A percentile compares a stretch with the other conserved stretches of the same genome.
Evolutionary conservation across 305 asterid genomes (phyloP).

Genomic region (Fraxinus dipetala): DNA sequence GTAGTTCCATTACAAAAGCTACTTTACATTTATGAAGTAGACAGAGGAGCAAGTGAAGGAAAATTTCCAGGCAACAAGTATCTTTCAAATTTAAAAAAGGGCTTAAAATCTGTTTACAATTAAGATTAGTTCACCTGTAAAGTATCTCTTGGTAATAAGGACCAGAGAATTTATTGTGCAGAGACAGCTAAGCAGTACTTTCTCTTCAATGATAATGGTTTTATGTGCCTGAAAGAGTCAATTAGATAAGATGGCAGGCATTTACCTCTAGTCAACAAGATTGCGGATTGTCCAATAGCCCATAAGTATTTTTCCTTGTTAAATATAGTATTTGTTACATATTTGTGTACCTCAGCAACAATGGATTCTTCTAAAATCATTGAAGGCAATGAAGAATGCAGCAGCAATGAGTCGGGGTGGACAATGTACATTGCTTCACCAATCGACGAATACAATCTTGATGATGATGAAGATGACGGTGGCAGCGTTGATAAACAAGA

Average conservation of each 20-base stretch:
- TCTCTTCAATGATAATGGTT: conserved; percentile 35
- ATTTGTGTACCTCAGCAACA: conserved; percentile 14
- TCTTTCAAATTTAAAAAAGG: conserved; percentile 35
- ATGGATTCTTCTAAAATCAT: conserved; percentile 60
- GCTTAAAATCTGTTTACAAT: conserved; percentile 22
- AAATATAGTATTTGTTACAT: conserved; percentile 15
- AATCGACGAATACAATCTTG: conserved; percentile 27
- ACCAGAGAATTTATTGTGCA: conserved; percentile 62
- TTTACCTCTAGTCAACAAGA: conserved; percentile 33
- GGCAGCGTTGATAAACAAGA: conserved; percentile 21
- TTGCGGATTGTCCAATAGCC: conserved; percentile 28
- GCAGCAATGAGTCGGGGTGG: conserved; percentile 96
- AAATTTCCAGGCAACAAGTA: conserved; percentile 30
- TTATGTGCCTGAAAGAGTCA: conserved; percentile 28
- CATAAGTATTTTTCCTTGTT: conserved; percentile 13
- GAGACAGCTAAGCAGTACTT: conserved; percentile 52
- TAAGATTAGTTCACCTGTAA: conserved; percentile 51
- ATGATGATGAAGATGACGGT: conserved; percentile 30
- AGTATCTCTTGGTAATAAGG: conserved; percentile 46
- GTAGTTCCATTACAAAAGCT: conserved; percentile 49
- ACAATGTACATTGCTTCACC: conserved; percentile 76
- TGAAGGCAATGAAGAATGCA: conserved; percentile 60
- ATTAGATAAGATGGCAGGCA: conserved; percentile 24
- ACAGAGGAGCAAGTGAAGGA: conserved; percentile 47
- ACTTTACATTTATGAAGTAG: conserved; percentile 65